phyloP scores from a whole-genome alignment of 2,329 filamentous ascomycete genomes.

The Epichloe typhina region DNA sequence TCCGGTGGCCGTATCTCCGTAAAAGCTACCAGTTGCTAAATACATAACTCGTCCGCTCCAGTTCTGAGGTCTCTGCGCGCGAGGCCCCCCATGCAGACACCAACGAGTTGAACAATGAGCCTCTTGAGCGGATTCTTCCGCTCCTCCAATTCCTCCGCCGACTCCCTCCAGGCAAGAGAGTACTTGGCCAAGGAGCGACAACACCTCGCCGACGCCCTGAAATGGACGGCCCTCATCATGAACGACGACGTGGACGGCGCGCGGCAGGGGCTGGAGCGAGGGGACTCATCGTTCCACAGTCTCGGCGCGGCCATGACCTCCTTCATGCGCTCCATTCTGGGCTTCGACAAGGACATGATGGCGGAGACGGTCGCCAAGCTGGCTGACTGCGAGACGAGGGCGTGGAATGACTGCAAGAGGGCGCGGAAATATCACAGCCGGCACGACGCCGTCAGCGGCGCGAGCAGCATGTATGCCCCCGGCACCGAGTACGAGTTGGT shows the following conservation, averaged over 20 bases:
- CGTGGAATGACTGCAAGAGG: constrained; percentile 62
- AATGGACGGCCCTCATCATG: constrained; percentile 61
- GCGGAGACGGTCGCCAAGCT: constrained; percentile 63
- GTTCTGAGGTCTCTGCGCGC: too few relatives aligned
- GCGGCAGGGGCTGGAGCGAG: constrained; percentile 56
- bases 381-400: constrained; percentile 60
- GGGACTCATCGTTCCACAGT: constrained; percentile 76
- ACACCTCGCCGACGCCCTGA: constrained; percentile 47
- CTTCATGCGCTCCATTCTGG: constrained; percentile 76
- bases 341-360: constrained; percentile 88
- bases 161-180: constrained; percentile 13
- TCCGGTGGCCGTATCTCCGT: too few relatives aligned
- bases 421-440: constrained; percentile 39
- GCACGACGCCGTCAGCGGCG: constrained; percentile 27
- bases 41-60: too few relatives aligned
- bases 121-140: constrained; percentile 39
- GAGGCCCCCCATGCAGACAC: too few relatives aligned
- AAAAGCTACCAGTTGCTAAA: too few relatives aligned
- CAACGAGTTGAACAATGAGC: constrained; percentile 24
- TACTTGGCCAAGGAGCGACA: constrained; percentile 31
- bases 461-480: constrained; percentile 53
- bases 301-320: constrained; percentile 68
- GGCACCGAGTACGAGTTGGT: constrained; percentile 82
- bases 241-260: constrained; percentile 83
- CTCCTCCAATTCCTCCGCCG: constrained; percentile 22